Evolutionary conservation across 176 grass and related monocot species (phyloP), one percentile per base, ranked within the genome.

Genomic region (Cenchrus purpureus): DNA sequence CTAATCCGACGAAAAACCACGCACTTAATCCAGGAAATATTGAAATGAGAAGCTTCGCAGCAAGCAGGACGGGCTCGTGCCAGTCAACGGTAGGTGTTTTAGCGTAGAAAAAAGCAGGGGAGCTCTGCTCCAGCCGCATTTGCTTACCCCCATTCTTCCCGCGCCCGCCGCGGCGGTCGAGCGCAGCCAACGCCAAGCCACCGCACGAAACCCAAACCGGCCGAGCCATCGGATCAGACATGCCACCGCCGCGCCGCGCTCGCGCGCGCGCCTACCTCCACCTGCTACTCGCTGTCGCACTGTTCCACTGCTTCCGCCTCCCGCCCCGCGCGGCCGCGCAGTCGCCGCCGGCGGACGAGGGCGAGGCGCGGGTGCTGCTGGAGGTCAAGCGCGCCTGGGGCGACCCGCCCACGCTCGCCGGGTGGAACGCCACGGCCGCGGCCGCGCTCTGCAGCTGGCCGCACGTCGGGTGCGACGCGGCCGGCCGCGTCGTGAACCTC

Each of bases 361-460:
- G 20, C 45, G 95, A 98, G n/a, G 50, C 25, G 75, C 69, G 1
- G 40, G 70, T 87, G 17, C 85, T 98, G 16, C 42, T 94, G 8
- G 55, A 40, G 63, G 89, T 95, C 83, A 95, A 94, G 83, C 0
- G 64, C 58, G 91, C 79, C 15, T 93, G 89, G 93, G 53, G 57
- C 13, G 32, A 89, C 72, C 92, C 87, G 67, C 0, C 68, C 1
- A 84, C 16, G 60, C 91, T 98, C 58, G 67, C 85, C 43, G 68
- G 71, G 4, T 93, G 95, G 92, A 85, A 51, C 56, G 68, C 48
- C 74, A 8, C 74, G 65, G 48, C 56, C 14, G 50, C 73, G 28
- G 19, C 12, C 53, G 31, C 66, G 44, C 75, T 90, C 87, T 95
- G 93, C 93, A 14, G 8, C 12, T 98, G 96, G 96, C 50, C 58